Conservation (phyloP, 306 rosid genomes). For the Cucurbita maxima region DNA sequence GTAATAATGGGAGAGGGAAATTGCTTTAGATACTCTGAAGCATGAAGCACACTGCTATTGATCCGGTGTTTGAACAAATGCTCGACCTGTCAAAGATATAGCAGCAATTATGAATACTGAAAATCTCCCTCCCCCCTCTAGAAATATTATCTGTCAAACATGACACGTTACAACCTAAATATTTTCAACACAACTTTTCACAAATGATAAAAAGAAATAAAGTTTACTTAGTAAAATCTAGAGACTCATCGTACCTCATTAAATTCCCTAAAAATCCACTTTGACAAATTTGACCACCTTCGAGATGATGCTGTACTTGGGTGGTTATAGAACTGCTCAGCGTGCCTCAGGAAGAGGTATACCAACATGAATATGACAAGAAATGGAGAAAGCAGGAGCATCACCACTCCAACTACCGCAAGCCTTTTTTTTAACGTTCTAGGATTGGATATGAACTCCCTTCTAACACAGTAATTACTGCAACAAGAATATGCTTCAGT, state of each 20-base stretch:
- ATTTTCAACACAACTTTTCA: not conserved
- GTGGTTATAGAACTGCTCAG: slow-evolving; percentile 85
- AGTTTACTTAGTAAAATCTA: not conserved
- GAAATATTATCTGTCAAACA: not conserved
- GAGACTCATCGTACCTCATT: slow-evolving; percentile 49
- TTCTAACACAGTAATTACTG: slow-evolving; percentile 64
- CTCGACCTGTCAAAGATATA: slow-evolving; percentile 47
- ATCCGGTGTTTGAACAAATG: slow-evolving; percentile 90
- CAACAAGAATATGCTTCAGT: slow-evolving; percentile 13
- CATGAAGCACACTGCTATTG: slow-evolving; percentile 64
- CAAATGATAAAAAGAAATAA: not conserved
- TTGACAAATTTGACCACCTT: slow-evolving; percentile 94
- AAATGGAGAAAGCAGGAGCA: slow-evolving; percentile 95
- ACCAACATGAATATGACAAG: slow-evolving; percentile 93
- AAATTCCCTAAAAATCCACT: slow-evolving; percentile 84
- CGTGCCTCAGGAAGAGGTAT: slow-evolving; percentile 85
- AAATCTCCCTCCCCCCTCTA: not conserved
- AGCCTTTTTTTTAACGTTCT: slow-evolving; percentile 67
- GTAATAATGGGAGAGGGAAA: slow-evolving; percentile 88
- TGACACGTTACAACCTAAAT: not conserved
- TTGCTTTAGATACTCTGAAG: slow-evolving; percentile 75
- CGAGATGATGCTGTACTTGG: slow-evolving; percentile 81
- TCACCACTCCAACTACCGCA: slow-evolving; percentile 61
- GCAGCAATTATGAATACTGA: not conserved
- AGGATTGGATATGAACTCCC: slow-evolving; percentile 73